Evolutionary conservation across 2,329 filamentous ascomycete species (phyloP).

Genomic region (Lachnellula suecica): DNA sequence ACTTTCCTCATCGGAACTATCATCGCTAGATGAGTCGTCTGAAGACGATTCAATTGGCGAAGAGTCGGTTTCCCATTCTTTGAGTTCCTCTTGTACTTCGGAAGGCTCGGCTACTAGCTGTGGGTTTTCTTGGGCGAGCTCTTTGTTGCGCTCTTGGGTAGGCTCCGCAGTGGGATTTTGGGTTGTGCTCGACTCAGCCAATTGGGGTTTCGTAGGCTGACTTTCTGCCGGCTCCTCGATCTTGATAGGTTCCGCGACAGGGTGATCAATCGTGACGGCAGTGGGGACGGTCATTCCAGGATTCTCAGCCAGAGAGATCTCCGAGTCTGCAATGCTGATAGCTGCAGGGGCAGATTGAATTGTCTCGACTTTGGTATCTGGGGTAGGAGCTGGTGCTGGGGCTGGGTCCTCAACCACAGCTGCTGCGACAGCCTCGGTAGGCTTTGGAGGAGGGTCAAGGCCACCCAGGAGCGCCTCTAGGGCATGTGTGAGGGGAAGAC

Average conservation of each 20-base stretch:
- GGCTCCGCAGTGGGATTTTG: too few relatives aligned
- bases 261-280: neutral
- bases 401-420: neutral
- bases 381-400: neutral
- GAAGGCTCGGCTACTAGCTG: constrained; percentile 1
- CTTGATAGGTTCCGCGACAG: neutral
- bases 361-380: neutral
- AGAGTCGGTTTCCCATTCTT: constrained; percentile 84
- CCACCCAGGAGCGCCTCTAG: constrained; percentile 30
- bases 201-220: neutral
- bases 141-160: too few relatives aligned
- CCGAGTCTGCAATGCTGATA: neutral
- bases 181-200: too few relatives aligned
- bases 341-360: neutral
- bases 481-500: constrained; percentile 25
- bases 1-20: constrained; percentile 52
- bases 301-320: neutral
- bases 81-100: constrained; percentile 42
- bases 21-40: constrained; percentile 54
- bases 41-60: constrained; percentile 71
- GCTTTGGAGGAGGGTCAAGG: constrained; percentile 12
- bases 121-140: neutral
- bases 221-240: neutral
- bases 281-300: neutral
- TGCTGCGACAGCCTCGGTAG: neutral